Conservation (phyloP, 805 yeast species). For the Pichia eremophila region DNA sequence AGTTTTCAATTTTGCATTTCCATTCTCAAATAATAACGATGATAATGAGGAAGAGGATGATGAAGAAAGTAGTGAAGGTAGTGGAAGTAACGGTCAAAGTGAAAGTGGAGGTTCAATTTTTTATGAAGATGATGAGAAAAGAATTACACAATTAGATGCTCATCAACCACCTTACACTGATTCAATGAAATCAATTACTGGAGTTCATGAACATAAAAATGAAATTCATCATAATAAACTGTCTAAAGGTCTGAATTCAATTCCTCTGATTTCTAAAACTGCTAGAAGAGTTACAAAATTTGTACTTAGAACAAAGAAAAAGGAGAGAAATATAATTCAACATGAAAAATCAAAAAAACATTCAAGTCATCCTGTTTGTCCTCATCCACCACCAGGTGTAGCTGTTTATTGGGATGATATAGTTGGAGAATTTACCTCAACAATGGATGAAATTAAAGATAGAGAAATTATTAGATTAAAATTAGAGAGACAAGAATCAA, state of each 20-base stretch:
- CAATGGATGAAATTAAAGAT: constrained; percentile 18
- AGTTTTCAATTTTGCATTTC: constrained; percentile 49
- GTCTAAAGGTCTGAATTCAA: neutral
- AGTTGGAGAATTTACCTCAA: constrained; percentile 2
- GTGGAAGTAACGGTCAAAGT: neutral
- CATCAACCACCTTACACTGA: too few species aligned
- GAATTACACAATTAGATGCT: neutral
- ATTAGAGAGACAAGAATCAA: constrained; percentile 45
- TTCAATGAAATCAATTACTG: neutral
- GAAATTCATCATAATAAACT: neutral
- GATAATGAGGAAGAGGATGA: neutral
- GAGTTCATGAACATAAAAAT: neutral
- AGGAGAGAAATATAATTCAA: neutral
- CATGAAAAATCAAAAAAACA: neutral
- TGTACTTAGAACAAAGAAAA: neutral
- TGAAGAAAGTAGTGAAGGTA: neutral
- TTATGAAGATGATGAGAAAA: neutral
- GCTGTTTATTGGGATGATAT: constrained; percentile 7
- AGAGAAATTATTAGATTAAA: constrained; percentile 30
- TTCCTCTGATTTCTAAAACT: neutral
- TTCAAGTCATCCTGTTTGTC: constrained; percentile 4
- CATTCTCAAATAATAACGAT: constrained; percentile 27
- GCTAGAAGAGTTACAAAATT: neutral
- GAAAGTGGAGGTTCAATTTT: neutral
- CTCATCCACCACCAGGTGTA: constrained; percentile 3